Percentiles rank a stretch among this genome's conserved stretches.
These are phyloP conservation scores for Pseudopithomyces maydicus DNA, from an alignment of 2,329 filamentous ascomycete genomes.

Conservation along the genomic window DNA sequence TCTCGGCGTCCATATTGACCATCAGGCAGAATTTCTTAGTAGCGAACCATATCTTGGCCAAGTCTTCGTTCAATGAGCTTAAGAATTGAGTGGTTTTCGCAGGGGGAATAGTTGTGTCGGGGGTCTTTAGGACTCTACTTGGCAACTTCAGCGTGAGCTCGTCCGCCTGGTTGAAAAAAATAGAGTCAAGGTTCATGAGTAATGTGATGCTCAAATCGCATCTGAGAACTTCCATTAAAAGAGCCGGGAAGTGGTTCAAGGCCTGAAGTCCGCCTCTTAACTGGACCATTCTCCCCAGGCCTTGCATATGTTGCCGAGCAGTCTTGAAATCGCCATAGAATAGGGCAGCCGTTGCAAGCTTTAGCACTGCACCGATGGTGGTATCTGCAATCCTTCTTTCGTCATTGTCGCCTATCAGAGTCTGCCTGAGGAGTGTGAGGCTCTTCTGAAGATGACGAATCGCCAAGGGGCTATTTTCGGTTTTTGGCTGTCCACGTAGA, in stretches of 20 bases:
- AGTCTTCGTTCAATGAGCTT: conserved; percentile 10
- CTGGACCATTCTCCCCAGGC: conserved; percentile 45
- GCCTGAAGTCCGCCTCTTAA: conserved; percentile 43
- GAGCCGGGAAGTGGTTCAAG: conserved; percentile 40
- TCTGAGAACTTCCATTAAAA: conserved; percentile 43
- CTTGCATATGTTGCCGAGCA: conserved; percentile 43
- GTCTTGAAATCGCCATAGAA: conserved; percentile 31
- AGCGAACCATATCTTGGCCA: conserved; percentile 28
- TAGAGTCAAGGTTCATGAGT: conserved; percentile 18
- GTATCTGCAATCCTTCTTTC: conserved; percentile 29
- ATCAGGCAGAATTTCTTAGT: conserved; percentile 31
- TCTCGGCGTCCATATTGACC: conserved; percentile 30
- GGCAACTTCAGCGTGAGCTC: background rate
- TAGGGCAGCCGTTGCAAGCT: conserved; percentile 38
- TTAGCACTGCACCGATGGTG: conserved; percentile 40
- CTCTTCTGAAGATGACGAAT: conserved; percentile 31
- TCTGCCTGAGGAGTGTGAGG: conserved; percentile 38
- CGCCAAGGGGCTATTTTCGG: conserved; percentile 3
- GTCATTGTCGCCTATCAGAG: conserved; percentile 26
- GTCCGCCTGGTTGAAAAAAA: conserved; percentile 25
- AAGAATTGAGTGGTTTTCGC: background rate
- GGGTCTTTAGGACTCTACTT: background rate
- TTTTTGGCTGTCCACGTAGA: conserved; percentile 4
- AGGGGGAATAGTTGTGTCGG: background rate
- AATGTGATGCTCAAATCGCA: conserved; percentile 35